phyloP scores from a whole-genome alignment of 805 yeast genomes.

The Barnettozyma sp. region DNA sequence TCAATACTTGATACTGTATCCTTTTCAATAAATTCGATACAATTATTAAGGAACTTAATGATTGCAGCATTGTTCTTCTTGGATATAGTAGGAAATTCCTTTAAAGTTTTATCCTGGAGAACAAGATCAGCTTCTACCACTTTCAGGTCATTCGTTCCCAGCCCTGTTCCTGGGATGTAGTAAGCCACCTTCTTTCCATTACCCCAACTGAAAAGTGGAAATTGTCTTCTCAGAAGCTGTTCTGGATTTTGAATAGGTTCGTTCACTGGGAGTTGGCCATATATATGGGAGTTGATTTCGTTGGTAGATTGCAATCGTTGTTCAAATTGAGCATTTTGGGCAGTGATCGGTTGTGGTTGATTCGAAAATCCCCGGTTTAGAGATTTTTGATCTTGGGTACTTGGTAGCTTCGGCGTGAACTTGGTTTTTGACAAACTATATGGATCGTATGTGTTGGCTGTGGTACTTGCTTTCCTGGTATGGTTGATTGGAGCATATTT shows the following conservation, averaged over 20 bases:
- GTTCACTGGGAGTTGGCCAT: conserved; percentile 7
- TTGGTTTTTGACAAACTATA: conserved; percentile 16
- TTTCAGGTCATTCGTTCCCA: conserved; percentile 28
- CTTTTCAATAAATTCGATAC: conserved; percentile 8
- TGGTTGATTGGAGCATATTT: conserved; percentile 35
- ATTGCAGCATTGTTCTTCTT: conserved; percentile 26
- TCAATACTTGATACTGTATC: conserved; percentile 39
- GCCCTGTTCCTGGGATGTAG: conserved; percentile 32
- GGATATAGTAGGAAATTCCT: conserved; percentile 30
- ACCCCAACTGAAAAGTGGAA: conserved; percentile 71
- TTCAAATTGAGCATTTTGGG: too few species aligned
- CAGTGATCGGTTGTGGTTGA: too few species aligned
- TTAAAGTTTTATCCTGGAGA: conserved; percentile 28
- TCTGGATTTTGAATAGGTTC: conserved; percentile 42
- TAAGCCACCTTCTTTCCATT: conserved; percentile 38
- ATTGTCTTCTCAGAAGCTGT: conserved; percentile 52
- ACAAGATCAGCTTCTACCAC: conserved; percentile 31
- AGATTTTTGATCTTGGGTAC: background rate
- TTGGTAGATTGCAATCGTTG: too few species aligned
- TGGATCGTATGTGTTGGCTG: conserved; percentile 27
- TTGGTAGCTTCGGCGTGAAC: background rate
- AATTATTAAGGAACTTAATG: conserved; percentile 22
- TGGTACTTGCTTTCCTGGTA: conserved; percentile 23
- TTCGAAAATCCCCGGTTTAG: too few species aligned
- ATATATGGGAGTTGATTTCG: too few species aligned